A percentile compares a stretch with the other conserved stretches of the same genome.
Evolutionary conservation across 2,329 filamentous ascomycete genomes (phyloP).

Genomic region (Ambrosiella cleistominuta): DNA sequence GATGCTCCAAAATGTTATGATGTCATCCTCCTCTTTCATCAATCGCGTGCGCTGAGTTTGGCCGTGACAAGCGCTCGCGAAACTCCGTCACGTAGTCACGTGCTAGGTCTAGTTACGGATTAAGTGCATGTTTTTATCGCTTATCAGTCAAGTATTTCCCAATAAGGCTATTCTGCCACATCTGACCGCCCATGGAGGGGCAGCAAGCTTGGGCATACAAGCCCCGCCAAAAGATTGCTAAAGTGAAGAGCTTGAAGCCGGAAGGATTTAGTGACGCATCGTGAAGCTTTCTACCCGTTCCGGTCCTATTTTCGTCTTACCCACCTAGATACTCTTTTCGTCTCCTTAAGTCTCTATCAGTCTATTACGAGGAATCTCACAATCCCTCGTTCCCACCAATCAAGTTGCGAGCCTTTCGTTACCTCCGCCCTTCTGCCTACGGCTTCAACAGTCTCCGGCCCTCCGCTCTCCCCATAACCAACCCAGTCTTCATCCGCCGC

Average conservation of each 20-base stretch:
- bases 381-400: slow-evolving; percentile 20
- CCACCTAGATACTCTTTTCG: not conserved
- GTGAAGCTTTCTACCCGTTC: slow-evolving; percentile 3
- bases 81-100: slow-evolving; percentile 5
- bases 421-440: slow-evolving; percentile 20
- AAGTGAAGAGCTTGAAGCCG: slow-evolving; percentile 3
- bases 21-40: too few relatives aligned
- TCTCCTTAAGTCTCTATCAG: not conserved
- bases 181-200: slow-evolving; percentile 11
- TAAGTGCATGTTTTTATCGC: slow-evolving; percentile 2
- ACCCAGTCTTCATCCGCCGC: slow-evolving; percentile 22
- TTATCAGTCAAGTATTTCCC: not conserved
- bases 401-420: slow-evolving; percentile 29
- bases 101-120: not conserved
- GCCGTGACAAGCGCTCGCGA: not conserved
- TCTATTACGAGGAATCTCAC: slow-evolving; percentile 16
- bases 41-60: too few relatives aligned
- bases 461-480: slow-evolving; percentile 19
- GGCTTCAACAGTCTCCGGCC: slow-evolving; percentile 21
- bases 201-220: not conserved
- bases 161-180: slow-evolving; percentile 5
- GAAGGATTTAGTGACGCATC: slow-evolving; percentile 5
- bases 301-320: not conserved
- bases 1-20: too few relatives aligned
- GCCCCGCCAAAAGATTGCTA: slow-evolving; percentile 6